Base-by-base conservation (phyloP, 768 basidiomycete species). In the Tulasnella sp. region DNA sequence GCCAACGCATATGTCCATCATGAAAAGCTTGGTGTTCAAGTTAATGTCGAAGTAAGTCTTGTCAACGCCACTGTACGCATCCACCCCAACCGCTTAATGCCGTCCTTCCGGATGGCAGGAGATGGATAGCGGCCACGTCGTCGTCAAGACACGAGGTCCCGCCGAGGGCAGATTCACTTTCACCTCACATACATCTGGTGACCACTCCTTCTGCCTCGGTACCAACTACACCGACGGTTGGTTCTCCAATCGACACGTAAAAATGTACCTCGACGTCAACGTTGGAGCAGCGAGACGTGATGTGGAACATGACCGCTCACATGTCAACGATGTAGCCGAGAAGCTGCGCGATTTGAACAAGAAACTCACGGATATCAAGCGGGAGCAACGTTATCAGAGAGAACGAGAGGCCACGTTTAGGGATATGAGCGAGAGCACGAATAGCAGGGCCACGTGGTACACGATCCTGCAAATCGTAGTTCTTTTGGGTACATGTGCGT, bases 321-420 rank as follows among this genome's bases (percentile, higher is more conserved):
- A 94, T 70, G 82, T 94, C 26, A 85, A 84, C 2, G 84, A 88
- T 66, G 74, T 94, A 34, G 85, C 89, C 0, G 68, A 78, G 50
- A 91, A 90, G 72, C 78, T 99, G 58, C 84, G 90, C 26, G 96
- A 98, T 67, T 76, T 99, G 63, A 99, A 98, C 73, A 79, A 83
- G 68, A 95, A 92, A 71, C 77, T 99, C 51, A 89, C 88, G 70
- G 92, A 95, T 66, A 86, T 98, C 58, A 79, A 91, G 48, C 77
- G 92, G 24, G 96, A 98, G 73, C 96, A 99, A 73, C 89, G 94
- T 72, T 99, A 97, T 69, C 95, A 98, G 75, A 79, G 96, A 44
- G 95, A 99, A 73, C 77, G 96, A 64, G 96, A 99, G 73, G 77
- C 88, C 10, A 85, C 88, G 66, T 99, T 87, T 69, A 76, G 96